Evolutionary conservation across 2,329 filamentous ascomycete genomes (phyloP), one percentile per base, ranked within the genome.

Genomic region (Coniochaeta hoffmannii): DNA sequence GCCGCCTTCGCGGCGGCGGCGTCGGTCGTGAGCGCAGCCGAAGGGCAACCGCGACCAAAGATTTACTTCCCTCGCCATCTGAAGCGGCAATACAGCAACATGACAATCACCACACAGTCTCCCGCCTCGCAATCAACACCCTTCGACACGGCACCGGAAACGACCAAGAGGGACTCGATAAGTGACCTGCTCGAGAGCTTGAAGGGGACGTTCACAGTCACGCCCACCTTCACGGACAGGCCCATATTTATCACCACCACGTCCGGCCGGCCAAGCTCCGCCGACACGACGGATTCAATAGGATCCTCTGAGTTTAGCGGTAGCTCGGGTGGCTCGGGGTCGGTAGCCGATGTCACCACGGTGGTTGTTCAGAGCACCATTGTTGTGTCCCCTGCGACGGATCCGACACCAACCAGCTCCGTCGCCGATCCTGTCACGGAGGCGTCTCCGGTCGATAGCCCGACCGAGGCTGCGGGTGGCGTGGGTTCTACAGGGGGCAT

Each of bases 61-160:
- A 80, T 82, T 63, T 84, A 83, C 66, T 83, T 79, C 59, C 81
- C 81, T 12, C 73, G 77, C 55, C 73, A 81, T 44, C 71, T 84
- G 62, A 83, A 78, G 69, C 75, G 80, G 55, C 71, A 78, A 57
- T 71, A 75, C 54, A 62, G 63, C 58, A 79, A 80, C 63, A 66
- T 65, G 14, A 76, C 75, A n/a, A 64, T 66, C 58, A 71, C 71
- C 38, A 65, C 65, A 53, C 55, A 62, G 28, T 62, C 64, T n/a
- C 62, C 65, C 34, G 28, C 59, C 11, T 53, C 65, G 41, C 61
- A 62, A 38, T 59, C 64, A 36, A 60, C 64, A 4, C 61, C 61
- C 2, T 26, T 53, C 17, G 51, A 60, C 53, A 36, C 31, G 24
- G n/a, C 49, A 24, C 30, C 50, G 24, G 57, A 54, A 51, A 61